A percentile compares a stretch with the other conserved stretches of the same genome.
These are phyloP conservation scores for Phialophora verrucosa DNA, from an alignment of 2,329 filamentous ascomycete species.

Conservation along the genomic window DNA sequence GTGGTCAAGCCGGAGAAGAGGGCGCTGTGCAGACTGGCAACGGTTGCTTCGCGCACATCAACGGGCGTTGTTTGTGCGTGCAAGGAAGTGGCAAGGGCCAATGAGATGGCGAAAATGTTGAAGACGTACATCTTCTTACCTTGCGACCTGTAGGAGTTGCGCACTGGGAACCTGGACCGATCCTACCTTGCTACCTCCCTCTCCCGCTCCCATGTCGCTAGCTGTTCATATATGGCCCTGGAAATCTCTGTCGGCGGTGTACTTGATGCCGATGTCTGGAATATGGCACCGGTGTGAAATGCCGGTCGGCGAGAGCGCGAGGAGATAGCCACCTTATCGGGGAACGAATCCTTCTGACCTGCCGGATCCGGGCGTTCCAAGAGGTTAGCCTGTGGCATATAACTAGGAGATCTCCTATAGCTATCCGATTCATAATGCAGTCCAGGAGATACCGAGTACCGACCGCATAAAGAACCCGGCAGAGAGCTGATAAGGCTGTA, in stretches of 20 bases:
- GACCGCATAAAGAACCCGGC: background rate
- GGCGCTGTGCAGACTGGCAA: conserved; percentile 61
- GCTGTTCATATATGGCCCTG: background rate
- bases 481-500: background rate
- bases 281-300: background rate
- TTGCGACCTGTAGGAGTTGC: background rate
- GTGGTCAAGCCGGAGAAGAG: conserved; percentile 60
- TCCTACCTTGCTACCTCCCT: background rate
- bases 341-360: background rate
- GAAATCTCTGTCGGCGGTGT: background rate
- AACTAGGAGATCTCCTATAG: conserved; percentile 11
- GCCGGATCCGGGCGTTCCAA: conserved; percentile 3
- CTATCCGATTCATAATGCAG: background rate
- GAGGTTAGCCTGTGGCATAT: background rate
- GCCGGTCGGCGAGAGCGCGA: conserved; percentile 1
- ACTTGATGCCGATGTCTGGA: background rate
- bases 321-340: conserved; percentile 31
- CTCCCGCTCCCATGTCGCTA: background rate
- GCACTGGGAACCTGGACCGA: background rate
- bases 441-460: background rate
- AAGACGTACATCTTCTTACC: conserved; percentile 1
- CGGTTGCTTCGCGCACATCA: conserved; percentile 64
- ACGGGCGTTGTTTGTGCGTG: conserved; percentile 43
- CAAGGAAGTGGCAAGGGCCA: background rate
- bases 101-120: conserved; percentile 13